phyloP scores from a whole-genome alignment of 129 eudicot species.

The Daucus carota region DNA sequence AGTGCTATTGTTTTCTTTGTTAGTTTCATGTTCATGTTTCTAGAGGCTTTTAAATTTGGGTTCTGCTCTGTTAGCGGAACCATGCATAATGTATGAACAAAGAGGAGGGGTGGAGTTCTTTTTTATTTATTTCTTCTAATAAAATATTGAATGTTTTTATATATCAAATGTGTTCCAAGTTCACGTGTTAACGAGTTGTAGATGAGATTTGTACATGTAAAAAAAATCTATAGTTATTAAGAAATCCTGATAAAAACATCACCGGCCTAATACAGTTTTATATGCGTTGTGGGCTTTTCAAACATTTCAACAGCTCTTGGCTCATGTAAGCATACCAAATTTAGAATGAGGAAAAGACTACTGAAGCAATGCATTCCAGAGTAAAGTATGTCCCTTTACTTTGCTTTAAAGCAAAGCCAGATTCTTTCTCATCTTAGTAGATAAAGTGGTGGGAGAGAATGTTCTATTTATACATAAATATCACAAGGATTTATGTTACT shows the following conservation, averaged over 20 bases:
- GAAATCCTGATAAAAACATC: no score
- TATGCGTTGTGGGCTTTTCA: no score
- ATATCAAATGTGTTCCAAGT: background rate
- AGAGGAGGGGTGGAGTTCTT: background rate
- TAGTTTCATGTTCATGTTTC: background rate
- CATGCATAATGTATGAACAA: conserved; percentile 2
- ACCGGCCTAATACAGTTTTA: no score
- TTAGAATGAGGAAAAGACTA: no score
- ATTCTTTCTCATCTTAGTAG: background rate
- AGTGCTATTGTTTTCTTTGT: background rate
- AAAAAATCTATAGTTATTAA: no score
- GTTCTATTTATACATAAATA: no score
- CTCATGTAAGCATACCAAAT: no score
- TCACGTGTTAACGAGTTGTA: no score
- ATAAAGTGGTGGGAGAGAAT: no score
- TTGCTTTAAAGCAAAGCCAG: background rate
- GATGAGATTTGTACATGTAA: no score
- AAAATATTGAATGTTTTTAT: background rate
- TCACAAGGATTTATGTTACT: no score
- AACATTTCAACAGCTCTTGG: no score
- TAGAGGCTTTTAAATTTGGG: background rate
- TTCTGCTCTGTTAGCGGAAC: background rate
- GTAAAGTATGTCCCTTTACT: background rate
- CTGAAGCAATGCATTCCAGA: background rate
- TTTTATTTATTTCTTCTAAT: background rate